Base-by-base conservation (phyloP, 2,329 filamentous ascomycete species). In the Fusarium hainanense region DNA sequence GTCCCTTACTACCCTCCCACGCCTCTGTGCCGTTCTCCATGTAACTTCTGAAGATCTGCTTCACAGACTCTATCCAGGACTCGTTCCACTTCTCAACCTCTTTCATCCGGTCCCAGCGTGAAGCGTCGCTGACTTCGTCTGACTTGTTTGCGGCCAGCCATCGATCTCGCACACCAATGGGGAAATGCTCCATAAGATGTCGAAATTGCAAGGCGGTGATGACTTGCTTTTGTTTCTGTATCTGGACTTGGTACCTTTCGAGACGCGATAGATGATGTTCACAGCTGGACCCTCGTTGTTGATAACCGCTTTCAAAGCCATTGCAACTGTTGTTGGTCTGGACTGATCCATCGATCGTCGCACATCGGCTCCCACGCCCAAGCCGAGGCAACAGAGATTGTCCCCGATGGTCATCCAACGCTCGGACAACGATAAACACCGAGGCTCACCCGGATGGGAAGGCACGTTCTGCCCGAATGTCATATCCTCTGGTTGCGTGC, bases 381-480 rank as follows among this genome's bases (percentile, higher is more conserved):
- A 16, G 32, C 32, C 32, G 4, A 34, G 8, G 2, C 32, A 4
- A 34, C 32, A 10, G 16, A 34, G 32, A 18, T 34, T 34, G 0
- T 2, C 6, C 14, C 32, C 32, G 8, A 34, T 34, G 9, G 2
- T 2, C 5, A 0, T 4, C 32, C 32, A 34, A 18, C 30, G 30
- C 1, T 2, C 16, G 30, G 13, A 14, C 14, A 4, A 1, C 30
- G 7, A 14, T 32, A 32, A 7, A 7, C 2, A 32, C 2, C 3
- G 2, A 32, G 30, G 30, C 13, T 32, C 30, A 32, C 13, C 13
- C 6, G 7, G 6, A 32, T 32, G 2, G 30, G 30, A 32, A 32
- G 30, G 13, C 1, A 32, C 13, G 13, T 32, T 7, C 5, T 32
- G 30, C 2, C 30, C 30, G 30, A 14, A 32, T 4, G 30, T 32